These are phyloP conservation scores for Acer negundo DNA, from an alignment of 345 rosid genomes.

Conservation along the genomic window DNA sequence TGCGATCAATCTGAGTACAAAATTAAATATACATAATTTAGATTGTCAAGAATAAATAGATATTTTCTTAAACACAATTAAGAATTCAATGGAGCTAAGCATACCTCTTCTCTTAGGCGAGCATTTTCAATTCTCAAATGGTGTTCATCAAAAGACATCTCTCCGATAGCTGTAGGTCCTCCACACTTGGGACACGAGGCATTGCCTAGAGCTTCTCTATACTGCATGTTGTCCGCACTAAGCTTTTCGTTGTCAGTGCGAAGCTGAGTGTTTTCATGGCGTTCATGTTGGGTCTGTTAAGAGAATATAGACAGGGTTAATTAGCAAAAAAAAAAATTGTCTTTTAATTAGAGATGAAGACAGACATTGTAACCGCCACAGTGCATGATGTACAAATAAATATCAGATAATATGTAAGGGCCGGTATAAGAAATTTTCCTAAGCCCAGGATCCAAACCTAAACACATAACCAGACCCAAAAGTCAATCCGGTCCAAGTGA, in stretches of 20 bases:
- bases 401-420: background rate
- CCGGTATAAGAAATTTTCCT: too few relatives aligned
- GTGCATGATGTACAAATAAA: background rate
- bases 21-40: background rate
- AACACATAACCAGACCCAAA: too few relatives aligned
- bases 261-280: slow-evolving; percentile 81
- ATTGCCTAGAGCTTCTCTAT: slow-evolving; percentile 84
- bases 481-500: too few relatives aligned
- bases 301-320: background rate
- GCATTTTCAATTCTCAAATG: slow-evolving; percentile 89
- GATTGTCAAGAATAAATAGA: background rate
- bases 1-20: slow-evolving; percentile 67
- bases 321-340: background rate
- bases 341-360: background rate
- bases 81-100: background rate
- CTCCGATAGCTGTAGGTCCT: slow-evolving; percentile 90
- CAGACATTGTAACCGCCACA: slow-evolving; percentile 16
- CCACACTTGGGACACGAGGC: slow-evolving; percentile 97
- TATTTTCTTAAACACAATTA: background rate
- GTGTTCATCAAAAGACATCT: slow-evolving; percentile 95
- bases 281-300: slow-evolving; percentile 82
- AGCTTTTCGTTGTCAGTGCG: slow-evolving; percentile 87
- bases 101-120: slow-evolving; percentile 88
- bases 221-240: slow-evolving; percentile 78
- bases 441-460: too few relatives aligned